A percentile compares a stretch with the other conserved stretches of the same genome.
Evolutionary conservation across 208 protist genomes (phyloP).

Genomic region (Crithidia acanthocephali): DNA sequence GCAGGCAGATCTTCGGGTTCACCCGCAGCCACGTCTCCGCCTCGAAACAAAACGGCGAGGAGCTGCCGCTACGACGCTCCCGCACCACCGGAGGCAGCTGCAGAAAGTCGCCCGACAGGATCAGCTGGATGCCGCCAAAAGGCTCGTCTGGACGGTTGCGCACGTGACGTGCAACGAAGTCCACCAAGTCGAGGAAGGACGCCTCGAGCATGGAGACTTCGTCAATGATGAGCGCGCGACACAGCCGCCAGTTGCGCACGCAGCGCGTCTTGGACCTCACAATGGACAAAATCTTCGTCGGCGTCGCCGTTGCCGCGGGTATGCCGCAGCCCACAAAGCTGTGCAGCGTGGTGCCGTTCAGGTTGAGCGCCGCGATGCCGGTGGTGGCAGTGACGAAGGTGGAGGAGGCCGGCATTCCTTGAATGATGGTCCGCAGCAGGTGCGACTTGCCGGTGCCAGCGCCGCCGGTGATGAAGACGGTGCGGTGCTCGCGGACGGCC

Average conservation of each 20-base stretch:
- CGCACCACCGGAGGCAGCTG: conserved; percentile 85
- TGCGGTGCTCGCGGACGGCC: conserved; percentile 47
- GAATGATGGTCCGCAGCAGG: conserved; percentile 78
- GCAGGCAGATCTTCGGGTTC: conserved; percentile 66
- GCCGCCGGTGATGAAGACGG: conserved; percentile 86
- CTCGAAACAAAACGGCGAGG: conserved; percentile 74
- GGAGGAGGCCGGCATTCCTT: conserved; percentile 36
- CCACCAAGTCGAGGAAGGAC: conserved; percentile 80
- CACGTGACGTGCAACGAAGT: conserved; percentile 73
- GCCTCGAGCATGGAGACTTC: conserved; percentile 93
- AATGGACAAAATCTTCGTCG: conserved; percentile 33
- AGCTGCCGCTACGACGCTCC: conserved; percentile 2
- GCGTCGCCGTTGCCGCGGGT: conserved; percentile 29
- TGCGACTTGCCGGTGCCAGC: conserved; percentile 92
- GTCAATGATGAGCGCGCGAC: conserved; percentile 86
- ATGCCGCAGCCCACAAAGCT: conserved; percentile 82
- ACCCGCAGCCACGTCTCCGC: conserved; percentile 59
- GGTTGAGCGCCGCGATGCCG: conserved; percentile 86
- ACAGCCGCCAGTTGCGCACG: conserved; percentile 55
- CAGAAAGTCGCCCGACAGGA: conserved; percentile 93
- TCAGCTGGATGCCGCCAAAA: conserved; percentile 94
- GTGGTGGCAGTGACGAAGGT: conserved; percentile 90
- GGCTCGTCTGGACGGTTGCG: conserved; percentile 53
- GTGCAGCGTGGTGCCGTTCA: conserved; percentile 89
- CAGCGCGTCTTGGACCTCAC: conserved; percentile 36